Base-by-base conservation (phyloP, 371 early-diverging fungal species). In the Nematocida sp. region DNA sequence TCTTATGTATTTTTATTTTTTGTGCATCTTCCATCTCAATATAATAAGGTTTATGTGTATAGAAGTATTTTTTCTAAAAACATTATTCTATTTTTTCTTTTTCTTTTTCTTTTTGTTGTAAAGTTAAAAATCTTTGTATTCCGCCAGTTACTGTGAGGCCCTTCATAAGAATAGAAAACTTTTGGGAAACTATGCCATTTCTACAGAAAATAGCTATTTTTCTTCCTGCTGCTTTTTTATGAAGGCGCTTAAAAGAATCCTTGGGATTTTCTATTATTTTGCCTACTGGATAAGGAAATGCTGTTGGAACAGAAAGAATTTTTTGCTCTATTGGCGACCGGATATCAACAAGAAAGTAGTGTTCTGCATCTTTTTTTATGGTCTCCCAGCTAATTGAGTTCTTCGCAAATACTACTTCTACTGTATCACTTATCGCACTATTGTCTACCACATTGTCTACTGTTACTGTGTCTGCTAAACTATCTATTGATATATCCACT, bases 321-420 rank as follows among this genome's bases (percentile, higher is more conserved):
- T 36, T 50, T 16, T 48, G 26, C 47, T 71, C 75, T 13, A 51
- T 53, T 2, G 16, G 0, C 16, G 75, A 26, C 18, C 75, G 45
- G 5, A 61, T 71, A 38, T 71, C 75, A 39, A 71, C 49, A 28
- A 71, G 9, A 71, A 53, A 47, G 45, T 71, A 71, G n/a, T n/a
- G 3, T 11, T 28, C 23, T 0, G 26, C 7, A 18, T 67, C 20
- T 33, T 11, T 18, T 13, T 28, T 18, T n/a, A 61, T 49, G 5
- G 20, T 28, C 2, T 7, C 33, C 63, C 61, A 71, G 20, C 13
- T 45, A 45, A 45, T 45, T 45, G 45, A 13, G 20, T 45, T 13
- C 20, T 45, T 45, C 13, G 20, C 13, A n/a, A n/a, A n/a, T n/a
- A n/a, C n/a, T n/a, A n/a, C n/a, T n/a, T n/a, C n/a, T n/a, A n/a